Base-by-base conservation (phyloP, 176 grass and related monocot genomes). In the Dendrocalamus sinicus region DNA sequence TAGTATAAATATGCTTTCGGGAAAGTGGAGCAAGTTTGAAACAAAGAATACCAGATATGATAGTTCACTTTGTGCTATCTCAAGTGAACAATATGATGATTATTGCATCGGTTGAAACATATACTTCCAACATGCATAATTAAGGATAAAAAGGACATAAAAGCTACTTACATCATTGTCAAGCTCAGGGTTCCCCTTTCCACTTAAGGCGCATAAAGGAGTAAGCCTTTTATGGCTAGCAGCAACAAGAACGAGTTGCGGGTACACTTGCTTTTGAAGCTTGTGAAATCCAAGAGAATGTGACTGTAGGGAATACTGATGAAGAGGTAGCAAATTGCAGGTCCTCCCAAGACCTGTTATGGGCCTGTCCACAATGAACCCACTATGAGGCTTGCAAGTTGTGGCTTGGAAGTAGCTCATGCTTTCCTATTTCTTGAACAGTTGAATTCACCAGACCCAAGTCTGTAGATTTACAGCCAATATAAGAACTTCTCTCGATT, bases 341-440 rank as follows among this genome's bases (percentile, higher is more conserved):
- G 62, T 88, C 81, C 47, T 84, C 76, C 85, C 88, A 37, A 88
- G 84, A 70, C 93, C 84, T 41, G 66, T 52, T 24, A 86, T 53
- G 20, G 87, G 85, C 40, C 23, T 92, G 48, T 88, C 82, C 78
- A 77, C 81, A 85, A 86, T 82, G 70, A 87, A 79, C 54, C 82
- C 82, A 84, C 61, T 86, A 22, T 88, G 86, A 71, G 90, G 93
- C 73, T 88, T 95, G 77, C 85, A 95, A 58, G 82, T 88, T 51
- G 89, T 86, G 53, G 89, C 89, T 72, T 94, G 92, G 73, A 95
- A 90, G 69, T 86, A 92, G 77, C 78, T 92, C 93, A 92, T 90
- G 41, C 17, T 92, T 81, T 69, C 60, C 75, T 87, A 62, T 84
- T 81, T 52, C 90, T 89, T 92, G 67, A 88, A 89, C 40, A 43